Evolutionary conservation across 1,139 yeast genomes (phyloP).

Genomic region (Magnusiomyces suaveolens): DNA sequence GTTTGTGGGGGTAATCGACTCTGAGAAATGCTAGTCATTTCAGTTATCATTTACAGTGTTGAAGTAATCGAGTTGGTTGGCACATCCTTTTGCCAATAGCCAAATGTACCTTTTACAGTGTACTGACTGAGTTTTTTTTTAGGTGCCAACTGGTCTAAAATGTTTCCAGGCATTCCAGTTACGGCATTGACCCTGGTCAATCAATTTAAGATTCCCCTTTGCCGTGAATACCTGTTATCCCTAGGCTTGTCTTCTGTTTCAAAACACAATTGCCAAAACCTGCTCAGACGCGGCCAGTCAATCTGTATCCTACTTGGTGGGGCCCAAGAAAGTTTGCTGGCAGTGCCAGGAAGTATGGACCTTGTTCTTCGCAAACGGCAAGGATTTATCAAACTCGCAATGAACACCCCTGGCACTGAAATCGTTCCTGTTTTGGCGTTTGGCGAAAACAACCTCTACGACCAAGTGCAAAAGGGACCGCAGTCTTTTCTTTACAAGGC

Average conservation of each 20-base stretch:
- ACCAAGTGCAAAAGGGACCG: constrained; percentile 48
- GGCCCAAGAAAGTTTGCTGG: constrained; percentile 77
- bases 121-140: not conserved
- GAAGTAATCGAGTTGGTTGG: too few species aligned
- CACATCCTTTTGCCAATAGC: too few species aligned
- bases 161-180: constrained; percentile 75
- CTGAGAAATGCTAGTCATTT: too few species aligned
- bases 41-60: too few species aligned
- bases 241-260: constrained; percentile 84
- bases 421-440: constrained; percentile 86
- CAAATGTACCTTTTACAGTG: too few species aligned
- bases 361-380: constrained; percentile 68
- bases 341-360: constrained; percentile 50
- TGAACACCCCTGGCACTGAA: constrained; percentile 65
- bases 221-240: constrained; percentile 73
- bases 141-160: constrained; percentile 49
- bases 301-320: constrained; percentile 92
- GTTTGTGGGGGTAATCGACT: too few species aligned
- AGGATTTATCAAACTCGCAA: constrained; percentile 82
- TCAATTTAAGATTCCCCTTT: constrained; percentile 80
- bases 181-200: constrained; percentile 73
- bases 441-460: constrained; percentile 81
- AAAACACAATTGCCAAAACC: constrained; percentile 55
- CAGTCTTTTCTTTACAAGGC: constrained; percentile 45
- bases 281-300: constrained; percentile 54